Conservation (phyloP, 2,329 filamentous ascomycete species). For the Elsinoe fawcettii region DNA sequence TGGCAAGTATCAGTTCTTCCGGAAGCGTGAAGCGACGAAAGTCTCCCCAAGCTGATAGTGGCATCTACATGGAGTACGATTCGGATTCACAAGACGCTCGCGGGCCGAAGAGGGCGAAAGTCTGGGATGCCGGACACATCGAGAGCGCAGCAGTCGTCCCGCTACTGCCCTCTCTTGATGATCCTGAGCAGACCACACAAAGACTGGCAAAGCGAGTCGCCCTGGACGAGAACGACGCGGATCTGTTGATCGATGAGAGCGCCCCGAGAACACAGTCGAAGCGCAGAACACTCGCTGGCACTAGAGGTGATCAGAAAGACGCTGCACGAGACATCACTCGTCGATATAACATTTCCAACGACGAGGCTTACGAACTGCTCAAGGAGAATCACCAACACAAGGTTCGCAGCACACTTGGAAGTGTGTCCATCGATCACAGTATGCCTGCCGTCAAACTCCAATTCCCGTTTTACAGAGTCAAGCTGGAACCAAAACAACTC, state of each 20-base stretch:
- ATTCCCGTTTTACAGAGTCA: constrained; percentile 93
- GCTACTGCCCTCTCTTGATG: constrained; percentile 67
- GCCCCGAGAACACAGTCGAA: constrained; percentile 57
- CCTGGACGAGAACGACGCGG: constrained; percentile 80
- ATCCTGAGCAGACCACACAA: constrained; percentile 66
- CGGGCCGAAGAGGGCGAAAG: constrained; percentile 24
- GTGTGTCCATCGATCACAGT: constrained; percentile 88
- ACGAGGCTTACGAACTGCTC: constrained; percentile 87
- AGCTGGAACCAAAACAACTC: constrained; percentile 62
- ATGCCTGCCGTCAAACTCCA: constrained; percentile 84
- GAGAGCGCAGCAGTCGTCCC: constrained; percentile 46
- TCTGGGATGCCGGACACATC: constrained; percentile 20
- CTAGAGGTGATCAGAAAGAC: constrained; percentile 60
- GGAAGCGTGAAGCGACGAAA: constrained; percentile 31
- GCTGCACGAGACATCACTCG: constrained; percentile 65
- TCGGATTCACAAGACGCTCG: constrained; percentile 25
- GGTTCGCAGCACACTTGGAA: constrained; percentile 83
- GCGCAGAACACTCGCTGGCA: constrained; percentile 43
- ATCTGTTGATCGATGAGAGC: constrained; percentile 73
- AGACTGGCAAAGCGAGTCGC: constrained; percentile 69
- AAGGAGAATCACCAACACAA: constrained; percentile 98
- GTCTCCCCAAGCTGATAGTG: constrained; percentile 19
- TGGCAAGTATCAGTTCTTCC: constrained; percentile 47
- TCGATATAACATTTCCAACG: constrained; percentile 93
- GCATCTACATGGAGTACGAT: constrained; percentile 26